A percentile compares a stretch with the other conserved stretches of the same genome.
Conservation (phyloP, 1,284 basidiomycete species). For the Sphagnurus paluster region DNA sequence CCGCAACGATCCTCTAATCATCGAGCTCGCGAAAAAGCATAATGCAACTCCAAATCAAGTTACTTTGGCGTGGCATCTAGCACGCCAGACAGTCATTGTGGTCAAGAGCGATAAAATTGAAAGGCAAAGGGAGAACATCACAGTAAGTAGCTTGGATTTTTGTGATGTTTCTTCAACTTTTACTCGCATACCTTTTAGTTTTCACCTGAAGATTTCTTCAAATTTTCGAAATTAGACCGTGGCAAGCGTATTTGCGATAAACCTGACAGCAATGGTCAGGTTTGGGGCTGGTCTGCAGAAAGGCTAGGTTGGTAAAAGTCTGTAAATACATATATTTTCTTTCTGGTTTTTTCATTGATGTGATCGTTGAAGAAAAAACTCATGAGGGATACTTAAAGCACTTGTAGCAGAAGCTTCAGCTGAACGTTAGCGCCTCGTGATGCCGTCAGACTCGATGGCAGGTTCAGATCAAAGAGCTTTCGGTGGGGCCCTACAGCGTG, state of each 20-base stretch:
- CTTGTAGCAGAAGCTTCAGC: too few species aligned
- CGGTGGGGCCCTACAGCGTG: too few species aligned
- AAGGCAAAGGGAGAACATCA: constrained; percentile 44
- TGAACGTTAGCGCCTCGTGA: too few species aligned
- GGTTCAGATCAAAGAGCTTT: too few species aligned
- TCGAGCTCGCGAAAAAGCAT: constrained; percentile 41
- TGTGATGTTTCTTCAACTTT: too few species aligned
- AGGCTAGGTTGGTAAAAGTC: constrained; percentile 32
- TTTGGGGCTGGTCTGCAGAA: constrained; percentile 34
- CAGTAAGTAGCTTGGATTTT: constrained; percentile 25
- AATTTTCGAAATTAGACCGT: constrained; percentile 33
- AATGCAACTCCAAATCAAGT: constrained; percentile 40
- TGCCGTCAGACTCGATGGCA: too few species aligned
- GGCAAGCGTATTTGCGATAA: constrained; percentile 34
- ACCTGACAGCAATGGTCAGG: constrained; percentile 28
- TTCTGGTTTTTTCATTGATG: too few species aligned
- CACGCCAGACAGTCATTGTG: constrained; percentile 37
- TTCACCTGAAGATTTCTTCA: constrained; percentile 33
- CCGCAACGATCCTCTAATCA: constrained; percentile 39
- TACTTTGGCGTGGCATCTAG: constrained; percentile 46
- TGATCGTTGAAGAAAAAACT: too few species aligned
- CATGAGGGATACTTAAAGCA: too few species aligned
- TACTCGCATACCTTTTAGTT: too few species aligned
- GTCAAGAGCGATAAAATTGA: constrained; percentile 41
- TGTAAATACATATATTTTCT: too few species aligned